phyloP scores from a whole-genome alignment of 768 basidiomycete genomes.

The Fomitopsis serialis region DNA sequence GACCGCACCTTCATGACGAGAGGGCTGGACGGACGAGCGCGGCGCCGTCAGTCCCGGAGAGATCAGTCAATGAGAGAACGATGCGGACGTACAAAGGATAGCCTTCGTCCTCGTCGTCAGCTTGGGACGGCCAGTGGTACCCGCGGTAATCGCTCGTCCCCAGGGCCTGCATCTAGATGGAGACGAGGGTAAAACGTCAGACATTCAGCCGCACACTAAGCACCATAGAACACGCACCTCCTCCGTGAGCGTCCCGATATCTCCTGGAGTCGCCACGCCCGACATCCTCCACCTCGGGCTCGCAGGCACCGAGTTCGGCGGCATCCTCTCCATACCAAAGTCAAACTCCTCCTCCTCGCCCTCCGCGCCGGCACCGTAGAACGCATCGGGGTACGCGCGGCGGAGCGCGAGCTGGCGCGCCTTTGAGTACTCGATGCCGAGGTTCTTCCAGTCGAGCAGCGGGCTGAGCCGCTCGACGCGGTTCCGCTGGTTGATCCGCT shows the following conservation, averaged over 20 bases:
- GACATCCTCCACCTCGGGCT: conserved; percentile 72
- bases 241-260: conserved; percentile 86
- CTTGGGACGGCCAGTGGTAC: conserved; percentile 49
- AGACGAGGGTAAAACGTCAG: no score
- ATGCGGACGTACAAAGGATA: conserved; percentile 73
- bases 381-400: conserved; percentile 93
- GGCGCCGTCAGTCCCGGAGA: not conserved
- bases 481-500: conserved; percentile 98
- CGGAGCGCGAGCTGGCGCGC: conserved; percentile 87
- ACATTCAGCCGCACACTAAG: not conserved
- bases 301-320: conserved; percentile 75
- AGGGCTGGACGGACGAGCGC: conserved; percentile 57
- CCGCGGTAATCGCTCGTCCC: conserved; percentile 84
- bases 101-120: conserved; percentile 84
- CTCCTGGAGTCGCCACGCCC: conserved; percentile 88
- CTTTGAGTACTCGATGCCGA: conserved; percentile 96
- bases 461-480: conserved; percentile 93
- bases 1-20: conserved; percentile 88
- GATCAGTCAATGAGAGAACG: conserved; percentile 5
- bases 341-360: conserved; percentile 49
- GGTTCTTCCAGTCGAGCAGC: conserved; percentile 95
- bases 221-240: conserved; percentile 41
- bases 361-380: conserved; percentile 55
- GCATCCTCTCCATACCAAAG: conserved; percentile 67
- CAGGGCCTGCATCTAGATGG: conserved; percentile 87